phyloP scores from a whole-genome alignment of 805 yeast genomes.

The Kazachstania kunashirensis region DNA sequence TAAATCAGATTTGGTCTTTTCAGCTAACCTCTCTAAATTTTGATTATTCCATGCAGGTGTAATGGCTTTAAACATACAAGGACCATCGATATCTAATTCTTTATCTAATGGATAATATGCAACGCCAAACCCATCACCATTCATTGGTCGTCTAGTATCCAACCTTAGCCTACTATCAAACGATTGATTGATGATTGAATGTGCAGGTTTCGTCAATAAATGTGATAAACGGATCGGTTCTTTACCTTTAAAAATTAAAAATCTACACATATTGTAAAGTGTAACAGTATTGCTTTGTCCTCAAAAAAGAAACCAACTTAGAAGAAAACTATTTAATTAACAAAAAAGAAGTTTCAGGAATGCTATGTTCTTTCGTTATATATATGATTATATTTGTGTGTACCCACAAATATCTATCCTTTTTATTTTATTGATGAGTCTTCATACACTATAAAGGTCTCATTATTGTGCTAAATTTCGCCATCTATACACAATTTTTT shows the following conservation, averaged over 20 bases:
- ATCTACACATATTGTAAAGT: slow-evolving; percentile 63
- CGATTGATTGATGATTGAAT: slow-evolving; percentile 92
- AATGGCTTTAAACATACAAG: slow-evolving; percentile 89
- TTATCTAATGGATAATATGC: slow-evolving; percentile 73
- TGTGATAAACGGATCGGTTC: slow-evolving; percentile 83
- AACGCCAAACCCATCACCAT: slow-evolving; percentile 97
- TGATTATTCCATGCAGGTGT: slow-evolving; percentile 98
- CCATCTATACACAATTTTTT: no score
- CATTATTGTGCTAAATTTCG: no score
- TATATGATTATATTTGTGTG: no score
- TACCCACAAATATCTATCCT: no score
- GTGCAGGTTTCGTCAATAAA: slow-evolving; percentile 87
- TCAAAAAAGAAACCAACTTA: no score
- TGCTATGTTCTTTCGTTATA: no score
- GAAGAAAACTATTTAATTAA: no score
- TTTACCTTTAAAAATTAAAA: slow-evolving; percentile 82
- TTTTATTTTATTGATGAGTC: no score
- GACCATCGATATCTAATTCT: slow-evolving; percentile 51
- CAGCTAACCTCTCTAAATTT: slow-evolving; percentile 75
- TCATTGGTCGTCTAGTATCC: slow-evolving; percentile 83
- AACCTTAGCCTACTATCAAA: slow-evolving; percentile 82
- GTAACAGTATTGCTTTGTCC: no score
- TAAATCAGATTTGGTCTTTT: slow-evolving; percentile 72
- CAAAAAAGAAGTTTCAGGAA: no score
- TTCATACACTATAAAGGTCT: no score